Conservation (phyloP, 129 eudicot genomes). For the Chrysanthemum lavandulifolium region DNA sequence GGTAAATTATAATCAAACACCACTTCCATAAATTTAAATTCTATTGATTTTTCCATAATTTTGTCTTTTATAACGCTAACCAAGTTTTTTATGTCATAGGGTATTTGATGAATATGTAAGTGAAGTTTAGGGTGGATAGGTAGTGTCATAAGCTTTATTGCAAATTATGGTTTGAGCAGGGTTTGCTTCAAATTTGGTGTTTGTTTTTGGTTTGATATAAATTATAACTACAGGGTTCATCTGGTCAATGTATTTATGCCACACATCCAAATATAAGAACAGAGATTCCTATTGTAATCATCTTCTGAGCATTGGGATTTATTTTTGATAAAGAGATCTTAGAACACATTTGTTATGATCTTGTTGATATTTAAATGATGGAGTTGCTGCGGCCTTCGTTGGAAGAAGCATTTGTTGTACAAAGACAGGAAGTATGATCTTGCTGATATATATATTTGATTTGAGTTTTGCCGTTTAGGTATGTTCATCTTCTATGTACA, state of each 20-base stretch:
- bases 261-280: conserved; percentile 58
- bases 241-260: conserved; percentile 69
- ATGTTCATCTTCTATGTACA: too few relatives aligned
- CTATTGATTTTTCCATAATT: too few relatives aligned
- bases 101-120: neutral
- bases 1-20: too few relatives aligned
- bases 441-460: too few relatives aligned
- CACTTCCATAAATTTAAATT: too few relatives aligned
- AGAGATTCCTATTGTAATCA: conserved; percentile 64
- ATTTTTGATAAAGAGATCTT: conserved; percentile 71
- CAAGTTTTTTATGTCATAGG: too few relatives aligned
- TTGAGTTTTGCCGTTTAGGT: too few relatives aligned
- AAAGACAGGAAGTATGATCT: conserved; percentile 63
- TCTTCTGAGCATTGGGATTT: conserved; percentile 63
- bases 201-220: neutral
- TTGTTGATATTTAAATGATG: conserved; percentile 91
- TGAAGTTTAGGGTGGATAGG: too few relatives aligned
- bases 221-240: conserved; percentile 66
- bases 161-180: too few relatives aligned
- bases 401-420: conserved; percentile 92
- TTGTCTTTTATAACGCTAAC: too few relatives aligned
- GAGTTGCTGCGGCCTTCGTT: conserved; percentile 84
- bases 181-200: too few relatives aligned
- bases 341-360: conserved; percentile 64
- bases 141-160: too few relatives aligned